Percentiles rank a stretch among this genome's conserved stretches.
These are phyloP conservation scores for Neurospora sp. DNA, from an alignment of 495 filamentous ascomycete genomes.

Conservation along the genomic window DNA sequence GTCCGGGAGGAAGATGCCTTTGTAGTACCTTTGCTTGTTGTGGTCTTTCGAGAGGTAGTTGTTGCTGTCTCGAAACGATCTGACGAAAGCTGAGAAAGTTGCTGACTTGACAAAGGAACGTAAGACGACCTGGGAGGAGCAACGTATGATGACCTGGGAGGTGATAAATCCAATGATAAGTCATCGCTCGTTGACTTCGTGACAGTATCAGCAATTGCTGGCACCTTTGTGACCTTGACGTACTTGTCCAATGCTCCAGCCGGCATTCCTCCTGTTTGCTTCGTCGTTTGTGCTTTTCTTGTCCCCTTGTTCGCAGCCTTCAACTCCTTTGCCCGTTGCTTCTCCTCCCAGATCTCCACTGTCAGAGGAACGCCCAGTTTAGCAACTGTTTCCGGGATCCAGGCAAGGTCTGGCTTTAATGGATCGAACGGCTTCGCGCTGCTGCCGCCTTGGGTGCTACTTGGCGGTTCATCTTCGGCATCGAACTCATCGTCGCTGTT, in stretches of 20 bases:
- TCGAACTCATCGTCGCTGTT: slow-evolving; percentile 48
- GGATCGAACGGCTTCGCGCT: slow-evolving; percentile 50
- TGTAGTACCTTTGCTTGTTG: not conserved
- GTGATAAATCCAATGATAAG: not conserved
- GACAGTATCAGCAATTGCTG: slow-evolving; percentile 1
- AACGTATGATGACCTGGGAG: not conserved
- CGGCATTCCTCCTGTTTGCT: slow-evolving; percentile 17
- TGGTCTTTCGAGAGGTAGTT: not conserved
- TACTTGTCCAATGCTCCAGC: slow-evolving; percentile 26
- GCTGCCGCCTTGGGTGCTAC: slow-evolving; percentile 12
- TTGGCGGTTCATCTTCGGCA: slow-evolving; percentile 28
- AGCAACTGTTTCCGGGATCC: slow-evolving; percentile 66
- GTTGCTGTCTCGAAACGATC: not conserved
- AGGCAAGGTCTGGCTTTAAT: slow-evolving; percentile 58
- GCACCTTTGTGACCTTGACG: slow-evolving; percentile 27
- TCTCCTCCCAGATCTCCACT: slow-evolving; percentile 69
- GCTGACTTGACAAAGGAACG: not conserved
- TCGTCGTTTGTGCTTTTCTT: slow-evolving; percentile 14
- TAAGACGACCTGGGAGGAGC: not conserved
- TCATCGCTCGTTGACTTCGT: not conserved
- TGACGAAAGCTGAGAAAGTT: not conserved
- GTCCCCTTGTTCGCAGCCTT: slow-evolving; percentile 16
- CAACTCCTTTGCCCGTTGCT: slow-evolving; percentile 37
- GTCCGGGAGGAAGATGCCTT: not conserved
- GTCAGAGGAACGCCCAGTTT: slow-evolving; percentile 59